phyloP scores from a whole-genome alignment of 306 rosid species.

The Cicer yamashitae region DNA sequence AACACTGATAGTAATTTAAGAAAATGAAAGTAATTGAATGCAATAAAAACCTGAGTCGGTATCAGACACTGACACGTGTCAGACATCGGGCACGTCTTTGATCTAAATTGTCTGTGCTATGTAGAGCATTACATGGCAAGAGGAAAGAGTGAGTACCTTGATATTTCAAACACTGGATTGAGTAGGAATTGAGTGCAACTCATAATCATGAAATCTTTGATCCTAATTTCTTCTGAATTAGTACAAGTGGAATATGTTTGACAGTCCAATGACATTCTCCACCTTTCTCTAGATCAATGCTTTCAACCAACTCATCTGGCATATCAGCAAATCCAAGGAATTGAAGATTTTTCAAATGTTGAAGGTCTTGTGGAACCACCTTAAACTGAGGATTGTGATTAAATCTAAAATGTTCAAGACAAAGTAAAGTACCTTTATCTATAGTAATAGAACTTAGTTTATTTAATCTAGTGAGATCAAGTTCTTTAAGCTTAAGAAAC shows the following conservation, averaged over 20 bases:
- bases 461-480: not conserved
- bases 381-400: not conserved
- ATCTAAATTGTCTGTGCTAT: no score
- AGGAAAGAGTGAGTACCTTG: slow-evolving; percentile 1
- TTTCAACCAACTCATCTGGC: not conserved
- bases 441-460: not conserved
- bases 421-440: not conserved
- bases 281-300: slow-evolving; percentile 13
- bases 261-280: not conserved
- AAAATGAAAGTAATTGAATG: no score
- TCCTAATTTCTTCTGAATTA: not conserved
- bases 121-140: not conserved
- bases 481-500: slow-evolving; percentile 11
- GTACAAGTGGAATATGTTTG: slow-evolving; percentile 18
- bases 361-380: slow-evolving; percentile 5
- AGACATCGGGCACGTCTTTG: no score
- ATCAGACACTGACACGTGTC: no score
- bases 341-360: not conserved
- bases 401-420: slow-evolving; percentile 5
- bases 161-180: not conserved
- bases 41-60: no score
- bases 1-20: no score
- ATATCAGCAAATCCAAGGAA: slow-evolving; percentile 11
- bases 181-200: slow-evolving; percentile 12
- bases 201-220: not conserved